These are phyloP conservation scores for Globisporangium nodosum DNA, from an alignment of 352 stramenopile genomes.

Conservation along the genomic window DNA sequence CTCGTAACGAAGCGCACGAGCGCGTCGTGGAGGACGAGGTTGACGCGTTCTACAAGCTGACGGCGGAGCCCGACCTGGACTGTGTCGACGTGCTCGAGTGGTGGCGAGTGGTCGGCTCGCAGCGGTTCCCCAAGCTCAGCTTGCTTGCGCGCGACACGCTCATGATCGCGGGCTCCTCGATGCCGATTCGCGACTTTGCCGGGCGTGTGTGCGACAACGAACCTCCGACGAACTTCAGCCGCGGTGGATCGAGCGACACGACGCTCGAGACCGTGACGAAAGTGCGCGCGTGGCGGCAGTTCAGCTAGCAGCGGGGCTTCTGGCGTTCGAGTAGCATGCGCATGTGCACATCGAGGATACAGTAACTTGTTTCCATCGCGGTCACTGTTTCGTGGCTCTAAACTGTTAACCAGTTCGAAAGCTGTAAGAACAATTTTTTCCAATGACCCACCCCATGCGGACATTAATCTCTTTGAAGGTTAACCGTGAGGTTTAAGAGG, in stretches of 20 bases:
- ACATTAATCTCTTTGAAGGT: too few relatives aligned
- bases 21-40: slow-evolving; percentile 11
- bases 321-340: too few relatives aligned
- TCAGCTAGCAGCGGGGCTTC: too few relatives aligned
- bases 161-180: slow-evolving; percentile 9
- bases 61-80: slow-evolving; percentile 4
- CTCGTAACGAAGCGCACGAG: slow-evolving; percentile 7
- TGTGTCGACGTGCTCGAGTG: slow-evolving; percentile 11
- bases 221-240: not conserved
- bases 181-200: slow-evolving; percentile 1
- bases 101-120: slow-evolving; percentile 6
- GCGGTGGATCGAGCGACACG: not conserved
- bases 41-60: slow-evolving; percentile 13
- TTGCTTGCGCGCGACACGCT: slow-evolving; percentile 11
- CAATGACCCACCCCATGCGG: too few relatives aligned
- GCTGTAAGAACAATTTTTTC: too few relatives aligned
- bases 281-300: not conserved
- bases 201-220: not conserved
- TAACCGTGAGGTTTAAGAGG: too few relatives aligned
- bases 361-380: too few relatives aligned
- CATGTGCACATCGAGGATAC: too few relatives aligned
- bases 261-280: not conserved
- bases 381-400: too few relatives aligned
- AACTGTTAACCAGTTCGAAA: too few relatives aligned
- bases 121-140: slow-evolving; percentile 10